These are phyloP conservation scores for Colletotrichum musae DNA, from an alignment of 2,329 filamentous ascomycete species.

Conservation along the genomic window DNA sequence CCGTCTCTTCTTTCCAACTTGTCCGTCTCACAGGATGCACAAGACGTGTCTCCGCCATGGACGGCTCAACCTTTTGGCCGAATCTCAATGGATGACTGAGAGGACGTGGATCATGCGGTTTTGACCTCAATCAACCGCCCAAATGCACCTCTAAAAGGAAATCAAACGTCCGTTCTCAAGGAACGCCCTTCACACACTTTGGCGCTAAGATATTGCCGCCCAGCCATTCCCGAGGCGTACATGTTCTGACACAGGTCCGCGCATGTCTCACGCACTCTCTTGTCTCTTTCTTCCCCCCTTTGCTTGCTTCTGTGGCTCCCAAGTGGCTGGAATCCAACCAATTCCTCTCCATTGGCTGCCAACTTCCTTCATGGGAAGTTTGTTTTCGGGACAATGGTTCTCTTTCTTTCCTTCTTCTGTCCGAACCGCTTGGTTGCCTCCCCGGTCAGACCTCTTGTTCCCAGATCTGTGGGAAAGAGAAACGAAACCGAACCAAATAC, in stretches of 20 bases:
- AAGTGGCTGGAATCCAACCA: not conserved
- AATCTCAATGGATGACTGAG: not conserved
- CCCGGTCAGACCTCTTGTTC: constrained; percentile 29
- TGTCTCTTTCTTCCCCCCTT: not conserved
- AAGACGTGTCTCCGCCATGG: constrained; percentile 11
- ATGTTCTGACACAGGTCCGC: constrained; percentile 35
- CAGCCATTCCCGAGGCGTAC: constrained; percentile 39
- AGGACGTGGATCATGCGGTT: not conserved
- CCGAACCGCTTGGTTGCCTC: constrained; percentile 28
- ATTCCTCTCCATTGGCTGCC: not conserved
- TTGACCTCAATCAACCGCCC: not conserved
- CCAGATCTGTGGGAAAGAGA: constrained; percentile 14
- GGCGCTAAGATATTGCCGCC: constrained; percentile 24
- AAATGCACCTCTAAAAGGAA: not conserved
- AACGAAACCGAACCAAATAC: constrained; percentile 18
- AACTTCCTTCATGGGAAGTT: no score
- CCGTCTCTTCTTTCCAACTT: constrained; percentile 10
- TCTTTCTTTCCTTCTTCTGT: not conserved
- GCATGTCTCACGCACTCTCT: constrained; percentile 29
- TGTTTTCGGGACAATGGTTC: not conserved
- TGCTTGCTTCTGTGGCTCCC: not conserved
- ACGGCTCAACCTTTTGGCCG: constrained; percentile 22
- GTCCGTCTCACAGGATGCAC: constrained; percentile 10
- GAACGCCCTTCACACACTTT: not conserved
- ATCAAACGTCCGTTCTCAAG: constrained; percentile 9